A percentile compares a stretch with the other conserved stretches of the same genome.
These are phyloP conservation scores for Arbutus unedo DNA, from an alignment of 148 eudicot species.

Conservation along the genomic window DNA sequence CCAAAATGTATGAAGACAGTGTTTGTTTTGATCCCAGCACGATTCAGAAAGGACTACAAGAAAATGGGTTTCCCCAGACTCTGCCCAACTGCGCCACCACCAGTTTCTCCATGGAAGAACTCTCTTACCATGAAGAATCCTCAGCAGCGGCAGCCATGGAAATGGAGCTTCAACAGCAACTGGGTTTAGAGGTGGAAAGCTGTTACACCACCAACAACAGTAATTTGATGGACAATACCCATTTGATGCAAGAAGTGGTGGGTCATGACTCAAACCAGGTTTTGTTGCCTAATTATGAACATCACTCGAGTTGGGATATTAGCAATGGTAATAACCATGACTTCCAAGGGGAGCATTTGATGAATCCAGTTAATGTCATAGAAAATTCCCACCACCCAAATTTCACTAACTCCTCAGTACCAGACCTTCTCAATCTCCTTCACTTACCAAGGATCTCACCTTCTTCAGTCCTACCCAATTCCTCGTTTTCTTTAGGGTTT, in stretches of 20 bases:
- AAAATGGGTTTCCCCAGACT: constrained; percentile 45
- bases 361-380: constrained; percentile 15
- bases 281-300: constrained; percentile 9
- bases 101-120: constrained; percentile 36
- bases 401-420: constrained; percentile 25
- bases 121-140: constrained; percentile 22
- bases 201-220: constrained; percentile 11
- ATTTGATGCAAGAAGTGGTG: constrained; percentile 19
- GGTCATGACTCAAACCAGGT: constrained; percentile 18
- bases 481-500: constrained; percentile 32
- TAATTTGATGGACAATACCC: background rate
- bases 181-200: constrained; percentile 23
- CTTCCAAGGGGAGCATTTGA: constrained; percentile 12
- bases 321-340: constrained; percentile 1
- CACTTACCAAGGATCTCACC: constrained; percentile 41
- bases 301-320: constrained; percentile 28
- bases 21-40: constrained; percentile 50
- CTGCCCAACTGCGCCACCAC: constrained; percentile 16
- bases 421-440: constrained; percentile 51
- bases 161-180: constrained; percentile 26
- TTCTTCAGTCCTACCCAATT: constrained; percentile 34
- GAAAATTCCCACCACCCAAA: constrained; percentile 19
- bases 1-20: constrained; percentile 42
- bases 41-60: constrained; percentile 30
- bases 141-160: constrained; percentile 19